Evolutionary conservation across 805 yeast species (phyloP).

Genomic region (Saitoella complicata): DNA sequence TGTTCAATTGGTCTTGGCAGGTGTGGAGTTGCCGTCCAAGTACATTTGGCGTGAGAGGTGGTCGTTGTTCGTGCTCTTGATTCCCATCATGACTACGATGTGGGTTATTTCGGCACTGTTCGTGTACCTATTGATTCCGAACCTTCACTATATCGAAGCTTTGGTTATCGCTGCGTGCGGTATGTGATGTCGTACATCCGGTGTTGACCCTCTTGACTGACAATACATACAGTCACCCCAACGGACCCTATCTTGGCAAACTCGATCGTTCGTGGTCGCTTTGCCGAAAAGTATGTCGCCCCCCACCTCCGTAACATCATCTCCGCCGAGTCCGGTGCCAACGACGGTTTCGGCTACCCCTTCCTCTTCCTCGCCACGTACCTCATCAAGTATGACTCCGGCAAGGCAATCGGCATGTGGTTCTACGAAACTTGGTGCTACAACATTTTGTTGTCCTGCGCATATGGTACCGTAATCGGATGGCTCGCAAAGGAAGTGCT

Average conservation of each 20-base stretch:
- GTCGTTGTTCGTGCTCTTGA: slow-evolving; percentile 38
- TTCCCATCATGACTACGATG: slow-evolving; percentile 57
- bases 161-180: slow-evolving; percentile 48
- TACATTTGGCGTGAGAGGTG: slow-evolving; percentile 45
- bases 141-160: slow-evolving; percentile 27
- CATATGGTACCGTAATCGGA: slow-evolving; percentile 38
- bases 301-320: slow-evolving; percentile 44
- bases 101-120: slow-evolving; percentile 52
- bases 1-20: slow-evolving; percentile 56
- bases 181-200: too few relatives aligned
- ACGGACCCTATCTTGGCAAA: slow-evolving; percentile 65
- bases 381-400: slow-evolving; percentile 34
- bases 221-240: slow-evolving; percentile 32
- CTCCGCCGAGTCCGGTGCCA: slow-evolving; percentile 60
- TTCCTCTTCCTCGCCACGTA: slow-evolving; percentile 45
- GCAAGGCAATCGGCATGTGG: slow-evolving; percentile 48
- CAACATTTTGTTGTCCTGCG: slow-evolving; percentile 41
- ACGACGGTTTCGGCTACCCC: slow-evolving; percentile 44
- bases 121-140: slow-evolving; percentile 31
- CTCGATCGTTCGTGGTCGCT: slow-evolving; percentile 56
- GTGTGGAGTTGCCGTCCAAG: slow-evolving; percentile 55
- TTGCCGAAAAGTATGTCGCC: slow-evolving; percentile 45
- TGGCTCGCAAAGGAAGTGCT: slow-evolving; percentile 33
- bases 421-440: slow-evolving; percentile 41
- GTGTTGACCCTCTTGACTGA: too few relatives aligned